phyloP scores from a whole-genome alignment of 2,329 filamentous ascomycete genomes.

The Penicillium oxalicum region DNA sequence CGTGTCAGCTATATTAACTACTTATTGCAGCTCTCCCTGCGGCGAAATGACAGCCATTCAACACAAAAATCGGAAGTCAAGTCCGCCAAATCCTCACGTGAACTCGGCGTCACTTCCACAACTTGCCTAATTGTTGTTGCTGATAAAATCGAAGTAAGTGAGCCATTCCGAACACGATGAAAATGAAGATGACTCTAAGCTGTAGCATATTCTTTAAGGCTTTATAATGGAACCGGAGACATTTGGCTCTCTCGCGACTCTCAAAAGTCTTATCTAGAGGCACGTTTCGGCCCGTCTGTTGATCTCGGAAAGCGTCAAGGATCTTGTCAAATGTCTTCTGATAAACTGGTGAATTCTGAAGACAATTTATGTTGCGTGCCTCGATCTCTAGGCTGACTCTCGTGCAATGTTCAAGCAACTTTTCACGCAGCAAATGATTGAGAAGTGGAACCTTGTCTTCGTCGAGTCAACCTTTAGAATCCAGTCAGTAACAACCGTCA shows the following conservation, averaged over 20 bases:
- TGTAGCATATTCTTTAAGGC: background rate
- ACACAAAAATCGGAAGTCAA: background rate
- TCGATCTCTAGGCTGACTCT: background rate
- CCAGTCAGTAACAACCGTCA: background rate
- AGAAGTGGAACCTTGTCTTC: background rate
- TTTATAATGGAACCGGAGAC: background rate
- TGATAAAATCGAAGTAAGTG: background rate
- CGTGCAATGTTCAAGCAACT: background rate
- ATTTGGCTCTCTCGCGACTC: background rate
- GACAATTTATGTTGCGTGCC: background rate
- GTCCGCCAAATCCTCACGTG: background rate
- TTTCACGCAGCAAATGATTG: background rate
- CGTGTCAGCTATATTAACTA: background rate
- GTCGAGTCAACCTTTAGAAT: background rate
- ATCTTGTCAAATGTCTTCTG: background rate
- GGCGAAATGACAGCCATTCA: background rate
- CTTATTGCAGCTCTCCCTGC: too few relatives aligned
- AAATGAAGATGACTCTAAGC: background rate
- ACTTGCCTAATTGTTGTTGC: background rate
- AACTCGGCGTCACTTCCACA: background rate
- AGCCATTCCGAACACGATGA: background rate
- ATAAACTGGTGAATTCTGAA: background rate
- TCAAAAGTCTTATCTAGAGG: background rate
- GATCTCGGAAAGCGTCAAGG: background rate
- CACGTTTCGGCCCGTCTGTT: background rate